These are phyloP conservation scores for Calonectria montana DNA, from an alignment of 2,329 filamentous ascomycete species.

Conservation along the genomic window DNA sequence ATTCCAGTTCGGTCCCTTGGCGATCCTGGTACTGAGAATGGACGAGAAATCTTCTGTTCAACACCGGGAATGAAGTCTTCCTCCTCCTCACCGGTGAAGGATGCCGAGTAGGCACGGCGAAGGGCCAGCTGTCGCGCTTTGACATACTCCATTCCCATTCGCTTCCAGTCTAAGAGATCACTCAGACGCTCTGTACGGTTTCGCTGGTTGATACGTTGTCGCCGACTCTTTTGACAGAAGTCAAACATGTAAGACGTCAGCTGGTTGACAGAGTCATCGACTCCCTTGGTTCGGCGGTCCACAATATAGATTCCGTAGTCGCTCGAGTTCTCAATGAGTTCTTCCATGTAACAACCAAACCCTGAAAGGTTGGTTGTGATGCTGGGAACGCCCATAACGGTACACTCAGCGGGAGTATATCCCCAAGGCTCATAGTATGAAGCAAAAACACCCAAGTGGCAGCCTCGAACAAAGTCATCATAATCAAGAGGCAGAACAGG, in stretches of 20 bases:
- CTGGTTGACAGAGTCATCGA: constrained; percentile 98
- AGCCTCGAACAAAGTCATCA: constrained; percentile 97
- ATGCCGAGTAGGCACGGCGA: constrained; percentile 88
- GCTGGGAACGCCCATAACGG: constrained; percentile 98
- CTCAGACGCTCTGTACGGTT: constrained; percentile 96
- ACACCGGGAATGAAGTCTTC: constrained; percentile 92
- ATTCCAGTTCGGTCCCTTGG: constrained; percentile 91
- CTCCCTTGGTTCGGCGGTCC: constrained; percentile 92
- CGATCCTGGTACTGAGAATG: constrained; percentile 93
- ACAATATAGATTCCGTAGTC: constrained; percentile 99
- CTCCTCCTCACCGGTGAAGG: constrained; percentile 83
- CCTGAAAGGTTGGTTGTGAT: constrained; percentile 98
- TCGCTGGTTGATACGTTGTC: constrained; percentile 98
- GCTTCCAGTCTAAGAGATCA: constrained; percentile 97
- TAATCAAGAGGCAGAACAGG: constrained; percentile 96
- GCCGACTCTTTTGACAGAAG: constrained; percentile 90
- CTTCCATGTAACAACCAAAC: constrained; percentile 99
- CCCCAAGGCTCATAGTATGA: constrained; percentile 99
- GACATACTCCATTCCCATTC: constrained; percentile 99
- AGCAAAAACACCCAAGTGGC: constrained; percentile 93
- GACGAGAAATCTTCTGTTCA: constrained; percentile 94
- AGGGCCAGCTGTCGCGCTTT: constrained; percentile 95
- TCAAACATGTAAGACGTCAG: constrained; percentile 90
- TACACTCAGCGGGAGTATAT: constrained; percentile 97
- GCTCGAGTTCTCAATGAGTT: constrained; percentile 95